A percentile compares a stretch with the other conserved stretches of the same genome.
Evolutionary conservation across 1,284 basidiomycete genomes (phyloP).

Genomic region (Schizophyllum commune): DNA sequence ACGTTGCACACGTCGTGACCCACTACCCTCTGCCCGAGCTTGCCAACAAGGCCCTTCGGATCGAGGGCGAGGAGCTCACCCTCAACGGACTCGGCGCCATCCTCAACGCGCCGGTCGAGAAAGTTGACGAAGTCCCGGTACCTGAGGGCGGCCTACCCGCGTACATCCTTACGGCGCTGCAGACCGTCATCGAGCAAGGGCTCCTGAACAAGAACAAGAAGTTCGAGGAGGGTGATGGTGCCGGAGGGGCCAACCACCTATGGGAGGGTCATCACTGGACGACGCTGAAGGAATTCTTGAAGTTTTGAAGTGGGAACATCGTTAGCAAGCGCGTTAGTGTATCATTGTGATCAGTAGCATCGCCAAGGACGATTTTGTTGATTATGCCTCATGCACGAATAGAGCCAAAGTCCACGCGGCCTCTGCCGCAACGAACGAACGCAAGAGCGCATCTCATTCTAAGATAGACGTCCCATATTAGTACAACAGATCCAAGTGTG

Average conservation of each 20-base stretch:
- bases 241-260: background rate
- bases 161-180: background rate
- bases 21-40: conserved; percentile 16
- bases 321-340: too few relatives aligned
- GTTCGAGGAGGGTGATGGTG: background rate
- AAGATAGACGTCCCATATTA: too few relatives aligned
- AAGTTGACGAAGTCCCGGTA: conserved; percentile 12
- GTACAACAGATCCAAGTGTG: too few relatives aligned
- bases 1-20: conserved; percentile 23
- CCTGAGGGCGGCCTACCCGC: background rate
- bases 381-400: too few relatives aligned
- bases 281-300: background rate
- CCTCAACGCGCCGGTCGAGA: conserved; percentile 11
- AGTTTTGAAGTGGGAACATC: background rate
- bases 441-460: too few relatives aligned
- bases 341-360: too few relatives aligned
- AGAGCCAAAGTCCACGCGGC: too few relatives aligned
- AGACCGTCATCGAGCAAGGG: background rate
- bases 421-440: too few relatives aligned
- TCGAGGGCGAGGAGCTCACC: conserved; percentile 20
- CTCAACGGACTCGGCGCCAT: conserved; percentile 15
- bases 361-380: too few relatives aligned
- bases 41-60: conserved; percentile 16
- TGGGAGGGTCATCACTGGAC: background rate
- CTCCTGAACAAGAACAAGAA: background rate